Percentiles rank a stretch among this genome's conserved stretches.
phyloP scores from a whole-genome alignment of 495 filamentous ascomycete genomes.

The Penicillium lividum region DNA sequence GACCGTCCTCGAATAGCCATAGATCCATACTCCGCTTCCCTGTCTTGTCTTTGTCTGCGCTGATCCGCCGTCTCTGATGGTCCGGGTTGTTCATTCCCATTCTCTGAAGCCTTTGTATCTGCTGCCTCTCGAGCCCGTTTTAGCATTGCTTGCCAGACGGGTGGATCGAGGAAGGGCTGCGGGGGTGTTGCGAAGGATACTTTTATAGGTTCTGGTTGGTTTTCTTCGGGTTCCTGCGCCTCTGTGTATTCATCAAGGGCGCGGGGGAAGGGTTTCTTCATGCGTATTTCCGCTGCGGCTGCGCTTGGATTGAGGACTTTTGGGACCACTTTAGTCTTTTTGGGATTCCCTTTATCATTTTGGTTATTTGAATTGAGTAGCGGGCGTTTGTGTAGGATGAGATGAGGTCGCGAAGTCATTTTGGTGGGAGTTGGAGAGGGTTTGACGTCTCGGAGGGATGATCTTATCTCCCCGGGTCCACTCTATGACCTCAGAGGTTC shows the following conservation, averaged over 20 bases:
- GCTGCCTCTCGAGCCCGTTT: slow-evolving; percentile 11
- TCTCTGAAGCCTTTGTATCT: slow-evolving; percentile 2
- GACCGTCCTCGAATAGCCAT: slow-evolving; percentile 36
- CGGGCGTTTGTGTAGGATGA: slow-evolving; percentile 22
- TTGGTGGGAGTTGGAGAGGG: slow-evolving; percentile 4
- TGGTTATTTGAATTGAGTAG: slow-evolving; percentile 10
- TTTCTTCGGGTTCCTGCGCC: slow-evolving; percentile 1
- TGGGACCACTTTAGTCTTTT: slow-evolving; percentile 1
- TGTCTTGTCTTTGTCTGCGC: slow-evolving; percentile 18
- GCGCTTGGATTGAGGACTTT: slow-evolving; percentile 29
- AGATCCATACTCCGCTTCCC: slow-evolving; percentile 34
- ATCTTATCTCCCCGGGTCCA: neutral
- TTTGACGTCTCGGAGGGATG: slow-evolving; percentile 1
- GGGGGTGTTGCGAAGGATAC: slow-evolving; percentile 18
- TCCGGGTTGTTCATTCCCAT: neutral
- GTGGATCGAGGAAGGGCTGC: slow-evolving; percentile 31
- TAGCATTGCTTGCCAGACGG: slow-evolving; percentile 26
- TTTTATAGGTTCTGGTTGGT: slow-evolving; percentile 10
- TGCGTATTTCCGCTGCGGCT: slow-evolving; percentile 19
- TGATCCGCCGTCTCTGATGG: slow-evolving; percentile 20
- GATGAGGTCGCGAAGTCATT: slow-evolving; percentile 14
- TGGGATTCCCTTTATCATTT: neutral
- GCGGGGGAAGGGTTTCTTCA: slow-evolving; percentile 12
- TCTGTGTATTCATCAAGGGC: neutral
- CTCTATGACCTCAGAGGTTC: neutral